Conservation (phyloP, 108 stramenopile genomes). For the Phaeodactylum tricornutum region DNA sequence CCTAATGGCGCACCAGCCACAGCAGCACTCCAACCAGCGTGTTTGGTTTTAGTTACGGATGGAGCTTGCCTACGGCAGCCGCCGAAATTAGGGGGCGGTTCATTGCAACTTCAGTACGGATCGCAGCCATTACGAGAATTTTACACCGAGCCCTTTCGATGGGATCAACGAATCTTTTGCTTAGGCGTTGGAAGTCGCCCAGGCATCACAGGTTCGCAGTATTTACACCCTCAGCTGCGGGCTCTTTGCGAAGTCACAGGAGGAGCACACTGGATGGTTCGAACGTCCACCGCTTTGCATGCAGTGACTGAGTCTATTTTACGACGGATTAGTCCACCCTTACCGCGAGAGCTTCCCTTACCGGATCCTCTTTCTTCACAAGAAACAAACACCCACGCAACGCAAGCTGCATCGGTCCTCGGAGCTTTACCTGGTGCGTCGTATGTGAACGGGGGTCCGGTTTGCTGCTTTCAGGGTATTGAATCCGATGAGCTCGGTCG, state of each 20-base stretch:
- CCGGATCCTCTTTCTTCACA: conserved; percentile 2
- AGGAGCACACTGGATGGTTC: conserved; percentile 44
- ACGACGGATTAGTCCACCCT: conserved; percentile 1
- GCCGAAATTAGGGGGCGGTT: conserved; percentile 53
- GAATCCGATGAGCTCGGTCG: conserved; percentile 32
- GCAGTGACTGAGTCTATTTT: conserved; percentile 19
- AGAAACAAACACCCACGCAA: not conserved
- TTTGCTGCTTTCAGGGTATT: conserved; percentile 56
- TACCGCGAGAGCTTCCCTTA: conserved; percentile 9
- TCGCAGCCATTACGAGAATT: conserved; percentile 62
- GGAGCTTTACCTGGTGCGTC: not conserved
- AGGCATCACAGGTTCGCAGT: conserved; percentile 23
- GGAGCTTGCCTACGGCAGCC: conserved; percentile 56
- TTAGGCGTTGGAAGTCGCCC: conserved; percentile 42
- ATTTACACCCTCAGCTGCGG: conserved; percentile 51
- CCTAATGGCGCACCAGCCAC: conserved; percentile 21
- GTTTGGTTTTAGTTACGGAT: conserved; percentile 69
- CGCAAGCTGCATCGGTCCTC: not conserved
- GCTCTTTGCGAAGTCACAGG: conserved; percentile 81
- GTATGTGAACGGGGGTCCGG: conserved; percentile 66
- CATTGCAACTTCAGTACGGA: conserved; percentile 55
- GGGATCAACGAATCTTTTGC: conserved; percentile 78
- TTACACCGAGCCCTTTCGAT: conserved; percentile 73
- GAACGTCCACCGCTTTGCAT: conserved; percentile 25
- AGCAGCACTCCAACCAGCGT: conserved; percentile 63